Percentiles rank a stretch among this genome's conserved stretches.
These are phyloP conservation scores for Candida tropicalis DNA, from an alignment of 1,139 yeast species.

Conservation along the genomic window DNA sequence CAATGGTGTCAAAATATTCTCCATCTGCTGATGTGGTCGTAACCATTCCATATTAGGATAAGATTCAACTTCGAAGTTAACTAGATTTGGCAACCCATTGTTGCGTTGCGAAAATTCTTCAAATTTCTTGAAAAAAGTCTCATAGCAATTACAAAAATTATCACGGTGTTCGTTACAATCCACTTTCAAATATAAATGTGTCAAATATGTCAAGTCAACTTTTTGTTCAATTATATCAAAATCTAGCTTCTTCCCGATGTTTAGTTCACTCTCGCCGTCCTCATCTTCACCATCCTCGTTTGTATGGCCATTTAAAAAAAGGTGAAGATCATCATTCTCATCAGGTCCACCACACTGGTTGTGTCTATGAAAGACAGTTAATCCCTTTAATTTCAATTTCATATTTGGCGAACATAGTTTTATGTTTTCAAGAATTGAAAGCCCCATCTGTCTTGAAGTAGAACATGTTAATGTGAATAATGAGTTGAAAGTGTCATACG, in stretches of 20 bases:
- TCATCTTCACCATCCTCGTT: background rate
- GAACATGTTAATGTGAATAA: slow-evolving; percentile 36
- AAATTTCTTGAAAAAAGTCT: slow-evolving; percentile 33
- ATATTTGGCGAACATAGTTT: slow-evolving; percentile 23
- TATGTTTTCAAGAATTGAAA: slow-evolving; percentile 29
- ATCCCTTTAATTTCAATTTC: slow-evolving; percentile 32
- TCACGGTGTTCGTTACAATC: slow-evolving; percentile 36
- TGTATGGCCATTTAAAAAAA: background rate
- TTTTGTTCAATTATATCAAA: slow-evolving; percentile 28
- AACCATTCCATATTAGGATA: slow-evolving; percentile 44
- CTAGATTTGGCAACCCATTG: slow-evolving; percentile 35
- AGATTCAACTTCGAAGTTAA: slow-evolving; percentile 34
- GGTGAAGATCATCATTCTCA: slow-evolving; percentile 11
- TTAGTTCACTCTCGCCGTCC: slow-evolving; percentile 20
- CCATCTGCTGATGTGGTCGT: slow-evolving; percentile 40
- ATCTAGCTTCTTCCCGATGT: slow-evolving; percentile 18
- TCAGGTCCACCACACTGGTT: slow-evolving; percentile 12
- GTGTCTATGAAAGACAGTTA: slow-evolving; percentile 40
- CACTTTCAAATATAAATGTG: slow-evolving; percentile 31
- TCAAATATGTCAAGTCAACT: slow-evolving; percentile 27
- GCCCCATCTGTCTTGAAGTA: slow-evolving; percentile 36
- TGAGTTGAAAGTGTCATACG: slow-evolving; percentile 26
- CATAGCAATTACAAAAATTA: slow-evolving; percentile 33
- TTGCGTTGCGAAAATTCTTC: slow-evolving; percentile 22
- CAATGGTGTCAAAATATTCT: slow-evolving; percentile 34